A percentile compares a stretch with the other conserved stretches of the same genome.
Conservation (phyloP, 345 rosid species). For the Rhodomyrtus tomentosa region DNA sequence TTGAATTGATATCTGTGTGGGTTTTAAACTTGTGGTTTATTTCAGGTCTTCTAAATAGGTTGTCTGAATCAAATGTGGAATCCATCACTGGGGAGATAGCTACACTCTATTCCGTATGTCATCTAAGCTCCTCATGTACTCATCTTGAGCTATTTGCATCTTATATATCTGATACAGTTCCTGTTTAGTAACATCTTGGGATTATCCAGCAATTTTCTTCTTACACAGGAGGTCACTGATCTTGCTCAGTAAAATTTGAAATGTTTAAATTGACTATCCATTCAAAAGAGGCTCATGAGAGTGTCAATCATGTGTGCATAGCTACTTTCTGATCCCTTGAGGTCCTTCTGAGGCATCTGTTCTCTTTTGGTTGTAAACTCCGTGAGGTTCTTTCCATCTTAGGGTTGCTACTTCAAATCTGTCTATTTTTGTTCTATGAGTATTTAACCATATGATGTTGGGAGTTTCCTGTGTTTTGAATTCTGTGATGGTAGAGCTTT, state of each 20-base stretch:
- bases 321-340: neutral
- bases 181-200: neutral
- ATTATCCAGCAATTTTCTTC: neutral
- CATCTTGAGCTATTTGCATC: neutral
- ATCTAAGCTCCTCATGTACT: neutral
- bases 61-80: slow-evolving; percentile 84
- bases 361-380: neutral
- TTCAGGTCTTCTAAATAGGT: slow-evolving; percentile 77
- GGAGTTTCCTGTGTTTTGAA: neutral
- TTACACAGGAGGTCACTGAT: neutral
- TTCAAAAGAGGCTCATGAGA: neutral
- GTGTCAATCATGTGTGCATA: neutral
- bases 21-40: slow-evolving; percentile 5
- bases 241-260: neutral
- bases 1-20: neutral
- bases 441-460: neutral
- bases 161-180: neutral
- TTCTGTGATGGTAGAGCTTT: neutral
- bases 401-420: neutral
- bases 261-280: neutral
- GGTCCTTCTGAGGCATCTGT: neutral
- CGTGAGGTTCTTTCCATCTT: neutral
- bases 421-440: neutral
- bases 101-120: slow-evolving; percentile 50
- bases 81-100: slow-evolving; percentile 71